Evolutionary conservation across 805 yeast species (phyloP), one percentile per base, ranked within the genome.

Genomic region (Kluyveromyces lactis): DNA sequence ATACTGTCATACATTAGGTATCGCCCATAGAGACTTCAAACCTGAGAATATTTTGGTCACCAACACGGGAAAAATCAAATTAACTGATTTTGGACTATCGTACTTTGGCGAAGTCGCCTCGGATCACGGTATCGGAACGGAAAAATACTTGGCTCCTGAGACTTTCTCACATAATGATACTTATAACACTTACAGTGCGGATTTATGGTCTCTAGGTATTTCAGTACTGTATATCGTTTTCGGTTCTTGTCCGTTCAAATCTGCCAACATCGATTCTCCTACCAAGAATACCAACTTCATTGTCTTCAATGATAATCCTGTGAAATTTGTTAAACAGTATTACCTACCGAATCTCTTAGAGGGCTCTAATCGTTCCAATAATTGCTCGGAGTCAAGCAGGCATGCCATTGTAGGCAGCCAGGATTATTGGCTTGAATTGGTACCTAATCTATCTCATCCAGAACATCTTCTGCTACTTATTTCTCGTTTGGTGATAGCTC

Each of bases 141-240:
- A 86, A 58, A 74, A 90, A 46, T 87, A 86, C 60, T 81, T 89
- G 86, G 94, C 95, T 1, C 97, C 97, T 3, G 97, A 87, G 60
- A 71, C 87, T 37, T 79, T 84, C 52, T 40, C 43, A 23, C 45
- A 40, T 31, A 29, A 17, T 6, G 18, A 29, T 15, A 58, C 62
- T 21, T 87, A 87, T 56, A 81, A 82, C 53, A 80, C 94, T 0
- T 75, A 78, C 37, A 73, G 75, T 55, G 81, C 86, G 30, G 96
- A 87, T 62, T 71, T 83, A 43, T 87, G 97, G 97, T 79, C 95
- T 0, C 60, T 83, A 29, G 97, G 95, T 15, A 76, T 87, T 40
- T 82, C 89, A 26, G 64, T 87, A 44, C 63, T 87, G 44, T 86
- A 87, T 44, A 68, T 82, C 35, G 72, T 86, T 26, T 87, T 87